phyloP scores from a whole-genome alignment of 129 eudicot genomes.

The Helianthus annuus region DNA sequence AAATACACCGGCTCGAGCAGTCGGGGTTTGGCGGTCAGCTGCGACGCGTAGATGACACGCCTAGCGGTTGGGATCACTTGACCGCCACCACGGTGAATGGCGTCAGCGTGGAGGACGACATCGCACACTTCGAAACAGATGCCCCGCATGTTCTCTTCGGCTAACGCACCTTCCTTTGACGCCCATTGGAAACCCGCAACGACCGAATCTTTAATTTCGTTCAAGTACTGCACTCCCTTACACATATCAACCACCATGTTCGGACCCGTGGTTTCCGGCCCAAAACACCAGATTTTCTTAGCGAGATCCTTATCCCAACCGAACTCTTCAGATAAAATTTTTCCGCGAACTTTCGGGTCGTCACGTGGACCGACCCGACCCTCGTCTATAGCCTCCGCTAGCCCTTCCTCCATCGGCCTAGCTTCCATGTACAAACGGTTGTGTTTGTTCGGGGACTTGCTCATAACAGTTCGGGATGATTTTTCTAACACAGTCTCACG shows the following conservation, averaged over 20 bases:
- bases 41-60: constrained; percentile 72
- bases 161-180: constrained; percentile 76
- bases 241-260: constrained; percentile 95
- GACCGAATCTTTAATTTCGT: constrained; percentile 82
- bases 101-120: constrained; percentile 83
- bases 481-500: constrained; percentile 82
- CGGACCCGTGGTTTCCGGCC: constrained; percentile 84
- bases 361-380: constrained; percentile 83
- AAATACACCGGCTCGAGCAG: constrained; percentile 75
- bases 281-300: constrained; percentile 83
- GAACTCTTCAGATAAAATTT: constrained; percentile 68
- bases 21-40: constrained; percentile 74
- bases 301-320: constrained; percentile 93
- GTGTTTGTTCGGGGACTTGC: constrained; percentile 86
- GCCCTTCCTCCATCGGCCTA: constrained; percentile 72
- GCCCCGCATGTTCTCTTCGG: constrained; percentile 73
- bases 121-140: constrained; percentile 82
- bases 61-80: constrained; percentile 85
- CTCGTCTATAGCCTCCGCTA: constrained; percentile 77
- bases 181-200: constrained; percentile 97
- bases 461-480: constrained; percentile 69
- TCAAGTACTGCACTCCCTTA: constrained; percentile 83
- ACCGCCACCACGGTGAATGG: constrained; percentile 82
- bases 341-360: constrained; percentile 65
- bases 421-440: constrained; percentile 88